Evolutionary conservation across 139 green algal genomes (phyloP), one percentile per base, ranked within the genome.

Genomic region (Coelastrella sp.): DNA sequence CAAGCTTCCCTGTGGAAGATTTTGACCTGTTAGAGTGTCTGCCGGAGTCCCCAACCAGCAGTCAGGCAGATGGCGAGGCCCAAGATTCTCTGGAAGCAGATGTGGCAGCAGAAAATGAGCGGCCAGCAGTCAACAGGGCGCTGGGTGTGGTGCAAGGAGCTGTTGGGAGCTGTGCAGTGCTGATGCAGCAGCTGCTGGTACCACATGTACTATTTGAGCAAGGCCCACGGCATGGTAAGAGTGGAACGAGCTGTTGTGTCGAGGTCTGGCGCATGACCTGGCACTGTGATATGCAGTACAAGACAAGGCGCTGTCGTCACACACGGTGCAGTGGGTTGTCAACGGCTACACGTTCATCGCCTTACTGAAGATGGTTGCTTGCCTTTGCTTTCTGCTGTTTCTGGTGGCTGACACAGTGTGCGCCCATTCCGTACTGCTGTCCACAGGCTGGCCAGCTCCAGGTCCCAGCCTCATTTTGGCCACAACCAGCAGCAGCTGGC

Each of bases 1-100:
- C 32, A 4, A 88, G 83, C 66, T 88, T 88, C 65, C 83, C 83
- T 71, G 83, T 88, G 7, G 80, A 86, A 58, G 80, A 86, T 23
- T 32, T 86, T 57, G 80, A 86, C 22, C 60, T 86, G 83, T 19
- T 68, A 14, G 83, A 88, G 0, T 61, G 58, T 5, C 13, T 79
- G 47, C 66, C 60, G n/a, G 83, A 66, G 47, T 59, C 83, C 19
- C 83, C 66, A 47, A 73, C 64, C 60, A 88, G 83, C 81, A 87
- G 17, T 2, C 14, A 73, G 23, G 23, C 59, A 59, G 81, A 23
- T 77, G 23, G 13, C 61, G 32, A 5, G n/a, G 32, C 32, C 32
- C 32, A 7, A 5, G 58, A 73, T 23, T 5, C 23, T 58, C 0
- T 68, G 11, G 11, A 71, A 4, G 57, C 56, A 47, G 32, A 47